Evolutionary conservation across 345 rosid genomes (phyloP).

Genomic region (Salix purpurea): DNA sequence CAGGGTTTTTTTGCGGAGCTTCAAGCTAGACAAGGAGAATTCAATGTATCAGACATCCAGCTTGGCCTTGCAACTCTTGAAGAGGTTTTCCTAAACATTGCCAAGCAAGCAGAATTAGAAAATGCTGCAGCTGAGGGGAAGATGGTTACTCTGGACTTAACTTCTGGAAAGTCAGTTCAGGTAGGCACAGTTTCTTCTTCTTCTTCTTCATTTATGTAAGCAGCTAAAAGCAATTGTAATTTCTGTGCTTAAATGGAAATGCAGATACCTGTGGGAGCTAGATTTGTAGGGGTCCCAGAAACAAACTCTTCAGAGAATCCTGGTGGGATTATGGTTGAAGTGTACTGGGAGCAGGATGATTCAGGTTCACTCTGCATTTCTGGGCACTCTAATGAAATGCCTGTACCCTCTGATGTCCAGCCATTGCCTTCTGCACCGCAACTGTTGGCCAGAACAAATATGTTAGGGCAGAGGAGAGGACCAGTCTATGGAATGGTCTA

Average conservation of each 20-base stretch:
- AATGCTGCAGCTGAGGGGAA: conserved; percentile 75
- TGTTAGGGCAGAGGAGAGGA: conserved; percentile 31
- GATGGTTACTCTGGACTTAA: conserved; percentile 51
- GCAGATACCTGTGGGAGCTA: conserved; percentile 84
- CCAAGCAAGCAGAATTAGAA: conserved; percentile 87
- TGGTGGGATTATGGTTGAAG: conserved; percentile 81
- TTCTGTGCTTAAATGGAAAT: not conserved
- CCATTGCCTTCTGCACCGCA: conserved; percentile 27
- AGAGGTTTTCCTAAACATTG: conserved; percentile 95
- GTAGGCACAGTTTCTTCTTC: conserved; percentile 21
- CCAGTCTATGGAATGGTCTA: conserved; percentile 58
- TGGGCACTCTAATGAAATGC: conserved; percentile 69
- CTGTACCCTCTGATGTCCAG: conserved; percentile 45
- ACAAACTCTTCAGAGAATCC: conserved; percentile 59
- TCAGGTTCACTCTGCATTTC: conserved; percentile 80
- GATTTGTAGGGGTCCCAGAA: conserved; percentile 71
- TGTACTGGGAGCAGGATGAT: conserved; percentile 84
- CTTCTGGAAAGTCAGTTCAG: conserved; percentile 66
- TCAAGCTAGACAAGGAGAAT: conserved; percentile 57
- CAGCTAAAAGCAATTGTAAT: not conserved
- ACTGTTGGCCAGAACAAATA: conserved; percentile 16
- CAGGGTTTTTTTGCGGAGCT: conserved; percentile 68
- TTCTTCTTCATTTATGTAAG: not conserved
- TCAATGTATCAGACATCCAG: conserved; percentile 77
- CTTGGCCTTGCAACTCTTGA: conserved; percentile 91